Conservation (phyloP, 2,329 filamentous ascomycete species). For the Paracorniculantispora psalliotae region DNA sequence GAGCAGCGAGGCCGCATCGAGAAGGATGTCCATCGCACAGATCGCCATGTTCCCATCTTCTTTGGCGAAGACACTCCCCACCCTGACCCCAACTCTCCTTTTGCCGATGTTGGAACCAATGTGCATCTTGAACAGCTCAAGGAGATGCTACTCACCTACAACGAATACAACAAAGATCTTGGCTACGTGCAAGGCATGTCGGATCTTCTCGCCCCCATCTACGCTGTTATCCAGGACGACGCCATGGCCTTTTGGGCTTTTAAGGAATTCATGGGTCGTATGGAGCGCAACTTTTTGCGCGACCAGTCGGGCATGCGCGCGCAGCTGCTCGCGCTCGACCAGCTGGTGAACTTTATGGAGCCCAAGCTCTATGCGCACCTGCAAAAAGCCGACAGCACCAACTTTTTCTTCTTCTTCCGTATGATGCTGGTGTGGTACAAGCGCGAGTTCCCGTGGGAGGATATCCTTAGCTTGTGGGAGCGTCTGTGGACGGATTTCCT, state of each 20-base stretch:
- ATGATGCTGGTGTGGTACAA: conserved; percentile 99
- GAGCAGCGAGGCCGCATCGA: conserved; percentile 93
- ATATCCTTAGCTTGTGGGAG: conserved; percentile 88
- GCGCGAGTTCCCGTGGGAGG: conserved; percentile 86
- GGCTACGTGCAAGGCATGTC: conserved; percentile 99
- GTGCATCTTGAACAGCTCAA: conserved; percentile 98
- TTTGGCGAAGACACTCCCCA: conserved; percentile 94
- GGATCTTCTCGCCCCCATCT: conserved; percentile 90
- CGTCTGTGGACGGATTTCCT: conserved; percentile 88
- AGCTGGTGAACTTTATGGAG: conserved; percentile 95
- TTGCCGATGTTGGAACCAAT: conserved; percentile 88
- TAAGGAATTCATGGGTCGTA: conserved; percentile 91
- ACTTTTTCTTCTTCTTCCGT: conserved; percentile 99
- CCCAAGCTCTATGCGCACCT: conserved; percentile 90
- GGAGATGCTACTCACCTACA: conserved; percentile 97
- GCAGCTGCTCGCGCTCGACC: conserved; percentile 85
- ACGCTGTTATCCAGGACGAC: conserved; percentile 96
- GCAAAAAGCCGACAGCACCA: conserved; percentile 85
- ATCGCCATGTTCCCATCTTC: conserved; percentile 92
- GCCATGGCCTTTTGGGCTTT: conserved; percentile 97
- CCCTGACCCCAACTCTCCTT: conserved; percentile 91
- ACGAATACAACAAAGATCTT: conserved; percentile 92
- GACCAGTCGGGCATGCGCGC: conserved; percentile 95
- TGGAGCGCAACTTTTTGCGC: conserved; percentile 94
- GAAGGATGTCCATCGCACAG: conserved; percentile 96